phyloP scores from a whole-genome alignment of 306 rosid species.

The Herpetospermum pedunculosum region DNA sequence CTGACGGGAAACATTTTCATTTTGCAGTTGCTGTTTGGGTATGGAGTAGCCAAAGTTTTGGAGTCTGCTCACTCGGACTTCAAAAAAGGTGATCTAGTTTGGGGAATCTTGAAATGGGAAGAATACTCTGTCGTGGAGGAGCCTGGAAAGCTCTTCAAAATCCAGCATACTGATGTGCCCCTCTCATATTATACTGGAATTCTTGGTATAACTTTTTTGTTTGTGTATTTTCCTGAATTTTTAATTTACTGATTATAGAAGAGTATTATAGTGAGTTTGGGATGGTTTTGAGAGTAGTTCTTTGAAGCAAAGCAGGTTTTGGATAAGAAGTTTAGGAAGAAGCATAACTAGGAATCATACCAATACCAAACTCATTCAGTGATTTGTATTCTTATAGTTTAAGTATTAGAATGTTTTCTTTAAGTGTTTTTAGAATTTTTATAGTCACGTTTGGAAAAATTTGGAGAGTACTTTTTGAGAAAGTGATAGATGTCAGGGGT shows the following conservation, averaged over 20 bases:
- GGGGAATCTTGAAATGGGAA: slow-evolving; percentile 65
- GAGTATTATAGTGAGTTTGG: neutral
- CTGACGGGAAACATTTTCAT: slow-evolving; percentile 1
- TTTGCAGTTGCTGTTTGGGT: slow-evolving; percentile 32
- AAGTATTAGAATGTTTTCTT: too few species aligned
- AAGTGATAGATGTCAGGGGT: neutral
- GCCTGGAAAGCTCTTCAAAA: slow-evolving; percentile 27
- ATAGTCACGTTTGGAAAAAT: neutral
- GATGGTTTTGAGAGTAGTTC: neutral
- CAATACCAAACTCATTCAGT: too few species aligned
- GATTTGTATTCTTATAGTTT: too few species aligned
- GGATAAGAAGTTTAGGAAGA: neutral
- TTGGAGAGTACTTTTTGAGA: neutral
- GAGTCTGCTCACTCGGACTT: slow-evolving; percentile 42
- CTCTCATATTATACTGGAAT: slow-evolving; percentile 53
- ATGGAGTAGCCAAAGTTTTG: slow-evolving; percentile 41
- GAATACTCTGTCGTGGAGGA: slow-evolving; percentile 30
- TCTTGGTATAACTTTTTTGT: slow-evolving; percentile 39
- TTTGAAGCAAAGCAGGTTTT: neutral
- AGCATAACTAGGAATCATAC: too few species aligned
- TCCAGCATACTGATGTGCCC: slow-evolving; percentile 45
- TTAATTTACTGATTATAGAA: neutral
- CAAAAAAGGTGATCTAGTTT: slow-evolving; percentile 38
- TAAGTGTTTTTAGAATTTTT: neutral
- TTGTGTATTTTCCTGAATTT: neutral